Evolutionary conservation across 306 rosid species (phyloP).

Genomic region (Corylus americana): DNA sequence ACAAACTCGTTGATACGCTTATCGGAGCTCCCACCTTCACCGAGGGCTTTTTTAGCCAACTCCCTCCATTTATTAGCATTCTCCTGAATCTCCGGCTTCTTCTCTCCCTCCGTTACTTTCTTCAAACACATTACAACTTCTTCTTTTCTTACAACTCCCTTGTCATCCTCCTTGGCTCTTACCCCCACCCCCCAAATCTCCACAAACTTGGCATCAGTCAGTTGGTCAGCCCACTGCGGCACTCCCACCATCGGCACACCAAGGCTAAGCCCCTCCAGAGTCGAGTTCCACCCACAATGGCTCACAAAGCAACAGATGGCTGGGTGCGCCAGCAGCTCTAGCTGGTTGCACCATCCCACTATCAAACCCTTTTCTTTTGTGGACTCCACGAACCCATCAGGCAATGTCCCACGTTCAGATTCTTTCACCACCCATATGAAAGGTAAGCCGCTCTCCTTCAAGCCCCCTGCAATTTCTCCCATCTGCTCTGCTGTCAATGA

Average conservation of each 20-base stretch:
- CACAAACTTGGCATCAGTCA: constrained; percentile 64
- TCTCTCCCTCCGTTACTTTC: constrained; percentile 53
- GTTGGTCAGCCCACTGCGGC: constrained; percentile 66
- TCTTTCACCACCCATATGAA: constrained; percentile 53
- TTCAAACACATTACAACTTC: constrained; percentile 47
- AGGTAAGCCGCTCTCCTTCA: constrained; percentile 36
- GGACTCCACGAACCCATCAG: constrained; percentile 30
- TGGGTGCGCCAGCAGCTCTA: constrained; percentile 51
- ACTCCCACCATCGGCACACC: constrained; percentile 65
- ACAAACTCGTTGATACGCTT: constrained; percentile 43
- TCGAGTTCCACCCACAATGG: constrained; percentile 73
- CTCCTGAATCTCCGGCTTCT: constrained; percentile 36
- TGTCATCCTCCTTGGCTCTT: constrained; percentile 56
- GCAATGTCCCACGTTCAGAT: constrained; percentile 41
- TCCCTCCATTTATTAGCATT: constrained; percentile 49
- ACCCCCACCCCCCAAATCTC: constrained; percentile 64
- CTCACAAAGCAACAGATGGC: constrained; percentile 62
- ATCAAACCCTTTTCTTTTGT: constrained; percentile 39
- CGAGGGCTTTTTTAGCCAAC: constrained; percentile 46
- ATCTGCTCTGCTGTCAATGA: constrained; percentile 39
- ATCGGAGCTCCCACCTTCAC: constrained; percentile 57
- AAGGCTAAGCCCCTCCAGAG: constrained; percentile 64
- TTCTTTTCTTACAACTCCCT: constrained; percentile 48
- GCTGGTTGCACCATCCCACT: constrained; percentile 60
- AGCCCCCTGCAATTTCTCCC: constrained; percentile 41